Percentiles rank a stretch among this genome's conserved stretches.
These are phyloP conservation scores for Cicer bijugum DNA, from an alignment of 306 rosid species.

Conservation along the genomic window DNA sequence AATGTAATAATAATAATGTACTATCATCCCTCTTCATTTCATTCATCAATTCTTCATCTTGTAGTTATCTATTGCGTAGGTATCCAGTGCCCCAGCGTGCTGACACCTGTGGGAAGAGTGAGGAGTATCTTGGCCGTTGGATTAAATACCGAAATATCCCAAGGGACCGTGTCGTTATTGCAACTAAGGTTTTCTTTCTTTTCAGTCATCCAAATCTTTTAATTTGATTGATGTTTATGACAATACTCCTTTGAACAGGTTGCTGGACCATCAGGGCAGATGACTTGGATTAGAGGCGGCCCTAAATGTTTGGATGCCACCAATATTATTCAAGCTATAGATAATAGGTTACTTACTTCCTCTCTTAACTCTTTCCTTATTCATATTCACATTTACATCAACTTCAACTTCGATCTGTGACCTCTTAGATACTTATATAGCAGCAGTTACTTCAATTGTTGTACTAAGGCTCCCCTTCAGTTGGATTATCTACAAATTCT, in stretches of 20 bases:
- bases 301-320: constrained; percentile 71
- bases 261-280: constrained; percentile 91
- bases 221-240: neutral
- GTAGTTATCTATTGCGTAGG: constrained; percentile 44
- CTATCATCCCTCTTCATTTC: neutral
- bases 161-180: constrained; percentile 64
- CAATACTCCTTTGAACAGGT: constrained; percentile 53
- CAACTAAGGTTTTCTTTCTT: constrained; percentile 67
- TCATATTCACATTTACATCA: neutral
- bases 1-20: constrained; percentile 53
- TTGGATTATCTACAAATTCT: neutral
- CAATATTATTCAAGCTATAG: constrained; percentile 75
- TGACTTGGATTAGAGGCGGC: constrained; percentile 96
- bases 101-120: constrained; percentile 77
- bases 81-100: constrained; percentile 91
- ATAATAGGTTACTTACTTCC: constrained; percentile 57
- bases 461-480: neutral
- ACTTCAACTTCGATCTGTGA: too few species aligned
- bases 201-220: neutral
- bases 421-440: too few species aligned
- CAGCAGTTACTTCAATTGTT: neutral
- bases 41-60: neutral
- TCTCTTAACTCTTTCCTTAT: neutral
- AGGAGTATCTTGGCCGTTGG: constrained; percentile 89
- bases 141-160: constrained; percentile 59